Percentiles rank a stretch among this genome's conserved stretches.
Conservation (phyloP, 2,329 filamentous ascomycete genomes). For the Thelonectria blattea region DNA sequence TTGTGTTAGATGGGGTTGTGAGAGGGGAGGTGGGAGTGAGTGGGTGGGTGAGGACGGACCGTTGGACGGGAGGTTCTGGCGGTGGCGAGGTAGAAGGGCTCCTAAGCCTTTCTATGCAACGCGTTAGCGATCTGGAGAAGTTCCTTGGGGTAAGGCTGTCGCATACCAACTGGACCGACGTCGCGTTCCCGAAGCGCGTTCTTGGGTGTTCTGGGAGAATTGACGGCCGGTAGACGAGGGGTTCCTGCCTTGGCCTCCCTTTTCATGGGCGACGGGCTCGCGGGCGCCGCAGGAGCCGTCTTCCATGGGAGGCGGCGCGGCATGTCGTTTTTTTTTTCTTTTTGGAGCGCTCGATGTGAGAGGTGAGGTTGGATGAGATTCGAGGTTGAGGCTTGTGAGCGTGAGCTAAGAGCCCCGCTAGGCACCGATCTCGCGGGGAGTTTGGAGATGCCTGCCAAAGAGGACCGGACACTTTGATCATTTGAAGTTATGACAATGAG, state of each 20-base stretch:
- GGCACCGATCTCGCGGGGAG: not conserved
- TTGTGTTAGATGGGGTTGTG: no score
- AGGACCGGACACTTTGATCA: no score
- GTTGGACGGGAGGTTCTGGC: conserved; percentile 54
- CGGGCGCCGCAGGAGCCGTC: conserved; percentile 34
- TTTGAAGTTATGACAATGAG: no score
- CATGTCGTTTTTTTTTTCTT: no score
- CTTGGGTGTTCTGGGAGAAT: conserved; percentile 15
- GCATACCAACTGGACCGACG: conserved; percentile 35
- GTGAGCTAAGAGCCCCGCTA: not conserved
- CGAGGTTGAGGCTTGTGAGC: not conserved
- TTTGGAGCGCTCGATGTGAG: conserved; percentile 8
- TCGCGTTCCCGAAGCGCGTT: conserved; percentile 32
- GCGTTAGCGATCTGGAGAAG: not conserved
- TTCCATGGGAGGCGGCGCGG: conserved; percentile 61
- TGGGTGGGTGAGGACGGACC: conserved; percentile 40
- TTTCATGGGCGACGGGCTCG: conserved; percentile 15
- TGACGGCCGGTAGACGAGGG: conserved; percentile 5
- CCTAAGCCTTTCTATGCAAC: conserved; percentile 33
- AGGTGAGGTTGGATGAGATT: not conserved
- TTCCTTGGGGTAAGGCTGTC: not conserved
- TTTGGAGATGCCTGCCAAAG: no score
- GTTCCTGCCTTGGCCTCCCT: conserved; percentile 21
- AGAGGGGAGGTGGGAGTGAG: no score
- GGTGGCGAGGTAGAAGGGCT: conserved; percentile 60